phyloP scores from a whole-genome alignment of 441 rosid genomes.

The Kokia cookei region DNA sequence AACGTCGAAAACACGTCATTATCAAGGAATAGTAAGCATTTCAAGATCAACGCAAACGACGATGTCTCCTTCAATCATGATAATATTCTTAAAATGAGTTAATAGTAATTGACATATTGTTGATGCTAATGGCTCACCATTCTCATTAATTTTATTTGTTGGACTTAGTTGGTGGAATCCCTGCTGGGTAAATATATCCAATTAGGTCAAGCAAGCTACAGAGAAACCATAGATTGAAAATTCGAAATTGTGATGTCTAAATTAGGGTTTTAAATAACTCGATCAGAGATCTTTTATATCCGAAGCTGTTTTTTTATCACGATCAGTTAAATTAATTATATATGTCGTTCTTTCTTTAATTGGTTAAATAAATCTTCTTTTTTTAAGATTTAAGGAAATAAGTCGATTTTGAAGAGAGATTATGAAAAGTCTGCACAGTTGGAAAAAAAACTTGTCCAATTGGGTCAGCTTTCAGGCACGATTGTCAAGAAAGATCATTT shows the following conservation, averaged over 20 bases:
- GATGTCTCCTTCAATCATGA: not conserved
- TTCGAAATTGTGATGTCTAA: not conserved
- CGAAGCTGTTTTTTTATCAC: no score
- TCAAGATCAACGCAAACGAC: not conserved
- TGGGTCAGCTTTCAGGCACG: no score
- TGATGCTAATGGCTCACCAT: conserved; percentile 4
- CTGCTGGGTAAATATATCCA: not conserved
- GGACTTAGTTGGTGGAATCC: not conserved
- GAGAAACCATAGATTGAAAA: not conserved
- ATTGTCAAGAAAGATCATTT: no score
- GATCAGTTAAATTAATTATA: no score
- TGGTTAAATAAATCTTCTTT: no score
- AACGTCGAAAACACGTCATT: not conserved
- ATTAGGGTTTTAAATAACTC: not conserved
- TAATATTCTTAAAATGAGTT: not conserved
- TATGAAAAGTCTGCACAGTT: no score
- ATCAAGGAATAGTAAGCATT: not conserved
- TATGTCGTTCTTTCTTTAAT: no score
- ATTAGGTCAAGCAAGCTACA: not conserved
- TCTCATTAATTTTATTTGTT: not conserved
- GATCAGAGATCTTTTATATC: no score
- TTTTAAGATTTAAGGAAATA: no score
- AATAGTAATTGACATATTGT: not conserved
- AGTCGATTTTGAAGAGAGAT: no score
- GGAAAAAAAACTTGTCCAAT: no score